Evolutionary conservation across 2,329 filamentous ascomycete genomes (phyloP), one percentile per base, ranked within the genome.

Genomic region (Botrytis medusae): DNA sequence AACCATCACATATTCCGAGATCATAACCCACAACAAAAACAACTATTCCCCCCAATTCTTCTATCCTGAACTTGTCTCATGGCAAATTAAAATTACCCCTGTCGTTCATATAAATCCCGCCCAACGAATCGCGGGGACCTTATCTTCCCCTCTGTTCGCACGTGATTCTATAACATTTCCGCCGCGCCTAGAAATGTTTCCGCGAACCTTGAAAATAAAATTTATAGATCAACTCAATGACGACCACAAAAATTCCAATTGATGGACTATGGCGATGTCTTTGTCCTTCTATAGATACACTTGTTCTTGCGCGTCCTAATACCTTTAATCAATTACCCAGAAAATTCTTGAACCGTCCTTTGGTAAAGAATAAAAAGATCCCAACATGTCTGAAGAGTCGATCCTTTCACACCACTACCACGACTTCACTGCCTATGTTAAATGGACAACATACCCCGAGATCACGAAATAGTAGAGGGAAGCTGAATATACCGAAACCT

Each of bases 191-290:
- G 48, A 72, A 59, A 59, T 72, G 46, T 65, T 68, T 37, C 34
- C 44, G 29, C 34, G 29, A 46, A 69, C n/a, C 42, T 54, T 20
- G 59, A 63, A 54, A 54, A 18, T 18, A 73, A 40, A 71, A 72
- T 32, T 72, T 71, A 59, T 72, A 69, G 73, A 72, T 57, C 37
- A 70, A 68, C 64, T 74, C 77, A 78, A 82, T 84, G 81, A 79
- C 76, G 76, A 76, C 79, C 59, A 77, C 79, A 69, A 81, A 77
- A 77, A 78, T 83, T 71, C 77, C 81, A 77, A 81, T 82, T 78
- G 89, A 92, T 80, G 88, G 89, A 74, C 84, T 92, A 63, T 91
- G 89, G 88, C 87, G 87, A 79, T 90, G 87, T 78, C 82, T 92
- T 25, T 91, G 88, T 78, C 89, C 89, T 20, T 86, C 85, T 14